A percentile compares a stretch with the other conserved stretches of the same genome.
These are phyloP conservation scores for Xylariomycetidae sp. DNA, from an alignment of 2,329 filamentous ascomycete genomes.

Conservation along the genomic window DNA sequence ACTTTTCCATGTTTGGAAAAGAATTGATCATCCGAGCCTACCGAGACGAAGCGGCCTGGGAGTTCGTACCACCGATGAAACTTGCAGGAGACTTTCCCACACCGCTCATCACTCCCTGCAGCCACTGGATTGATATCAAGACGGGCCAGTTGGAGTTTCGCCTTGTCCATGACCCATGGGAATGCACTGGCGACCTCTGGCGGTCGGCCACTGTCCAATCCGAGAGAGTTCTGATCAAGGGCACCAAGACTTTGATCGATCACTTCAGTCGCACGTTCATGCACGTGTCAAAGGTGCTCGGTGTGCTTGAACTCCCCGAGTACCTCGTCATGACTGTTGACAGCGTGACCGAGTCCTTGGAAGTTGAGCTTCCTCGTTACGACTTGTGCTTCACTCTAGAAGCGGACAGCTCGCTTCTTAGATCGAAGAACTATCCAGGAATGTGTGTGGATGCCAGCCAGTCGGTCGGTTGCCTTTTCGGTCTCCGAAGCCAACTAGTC, in stretches of 20 bases:
- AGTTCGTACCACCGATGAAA: constrained; percentile 1
- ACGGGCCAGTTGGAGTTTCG: constrained; percentile 1
- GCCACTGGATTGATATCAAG: constrained; percentile 1
- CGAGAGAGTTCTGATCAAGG: background rate
- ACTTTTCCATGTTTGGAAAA: constrained; percentile 1
- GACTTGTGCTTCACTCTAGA: background rate
- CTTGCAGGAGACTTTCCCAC: constrained; percentile 1
- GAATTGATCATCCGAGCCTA: background rate
- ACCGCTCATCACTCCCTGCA: constrained; percentile 1
- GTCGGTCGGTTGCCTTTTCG: background rate
- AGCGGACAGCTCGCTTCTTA: background rate
- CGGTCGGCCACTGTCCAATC: background rate
- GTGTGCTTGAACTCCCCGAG: background rate
- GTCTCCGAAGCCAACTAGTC: background rate
- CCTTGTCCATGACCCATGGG: constrained; percentile 1
- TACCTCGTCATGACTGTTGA: background rate
- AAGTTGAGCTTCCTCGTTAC: background rate
- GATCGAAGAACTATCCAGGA: background rate
- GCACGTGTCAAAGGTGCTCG: background rate
- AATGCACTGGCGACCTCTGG: background rate
- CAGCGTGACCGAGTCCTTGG: background rate
- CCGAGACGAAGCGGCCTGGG: background rate
- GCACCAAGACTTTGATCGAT: background rate
- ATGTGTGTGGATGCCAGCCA: background rate
- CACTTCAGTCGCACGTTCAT: background rate